Evolutionary conservation across 2,329 filamentous ascomycete species (phyloP), one percentile per base, ranked within the genome.

Genomic region (Cryphonectria nitschkei): DNA sequence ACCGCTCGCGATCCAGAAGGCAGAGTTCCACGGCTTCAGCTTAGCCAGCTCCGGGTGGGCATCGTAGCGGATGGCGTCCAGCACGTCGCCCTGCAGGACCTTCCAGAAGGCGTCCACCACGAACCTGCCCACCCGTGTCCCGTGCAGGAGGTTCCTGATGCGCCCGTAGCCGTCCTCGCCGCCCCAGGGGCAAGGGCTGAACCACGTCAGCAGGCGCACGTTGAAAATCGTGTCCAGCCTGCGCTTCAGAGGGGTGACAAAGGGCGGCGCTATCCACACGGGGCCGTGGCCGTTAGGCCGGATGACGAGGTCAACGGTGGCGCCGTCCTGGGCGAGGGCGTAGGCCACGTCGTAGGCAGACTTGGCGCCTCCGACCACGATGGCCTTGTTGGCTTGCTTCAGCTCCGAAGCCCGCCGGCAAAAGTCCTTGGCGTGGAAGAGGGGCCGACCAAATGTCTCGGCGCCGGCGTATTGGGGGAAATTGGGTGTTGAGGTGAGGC

Each of bases 181-280:
- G 1, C 88, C 89, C 88, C 89, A 93, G 1, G 89, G 84, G 73
- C 89, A 92, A 0, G 91, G 90, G 29, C 84, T 88, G 76, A 93
- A 86, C 86, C 88, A 92, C 0, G 86, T 88, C 73, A 92, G 79
- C 72, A 89, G 84, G 0, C 90, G 86, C 0, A 86, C 76, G 34
- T 73, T 75, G 0, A 78, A 67, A 0, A 92, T 80, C 73, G 88
- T 86, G 75, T 92, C 90, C 0, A 92, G 79, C 79, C 85, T 86
- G 62, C 83, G 84, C 77, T 88, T 88, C 61, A 90, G 76, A 0
- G 89, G 89, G 0, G 89, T 91, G 22, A 92, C 88, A 69, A 87
- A 87, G 0, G 84, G 78, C 0, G 86, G 85, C 1, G 85, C 79
- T 74, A 90, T 82, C 81, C 81, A 90, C 0, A 83, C 81, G 0